Percentiles rank a stretch among this genome's conserved stretches.
phyloP scores from a whole-genome alignment of 495 filamentous ascomycete species.

The Neurospora sp. region DNA sequence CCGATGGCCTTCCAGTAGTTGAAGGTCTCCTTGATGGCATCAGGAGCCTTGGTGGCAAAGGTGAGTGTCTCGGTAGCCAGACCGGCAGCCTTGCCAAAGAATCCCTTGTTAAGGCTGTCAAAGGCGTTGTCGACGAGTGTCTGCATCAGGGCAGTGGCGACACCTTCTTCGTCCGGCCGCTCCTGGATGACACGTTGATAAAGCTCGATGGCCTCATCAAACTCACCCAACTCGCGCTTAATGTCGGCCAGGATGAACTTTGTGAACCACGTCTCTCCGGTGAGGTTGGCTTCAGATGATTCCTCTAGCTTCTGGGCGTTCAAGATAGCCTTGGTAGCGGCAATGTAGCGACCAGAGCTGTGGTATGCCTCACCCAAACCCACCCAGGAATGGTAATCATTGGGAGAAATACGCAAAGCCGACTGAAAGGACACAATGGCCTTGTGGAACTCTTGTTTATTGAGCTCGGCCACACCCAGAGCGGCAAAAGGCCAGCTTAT shows the following conservation, averaged over 20 bases:
- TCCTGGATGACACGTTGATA: constrained; percentile 61
- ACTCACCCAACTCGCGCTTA: constrained; percentile 80
- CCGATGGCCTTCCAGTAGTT: constrained; percentile 91
- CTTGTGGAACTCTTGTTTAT: constrained; percentile 80
- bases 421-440: constrained; percentile 86
- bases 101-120: constrained; percentile 65
- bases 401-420: constrained; percentile 71
- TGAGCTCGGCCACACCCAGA: constrained; percentile 90
- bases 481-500: constrained; percentile 97
- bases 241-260: constrained; percentile 97
- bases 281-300: constrained; percentile 28
- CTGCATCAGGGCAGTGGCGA: constrained; percentile 76
- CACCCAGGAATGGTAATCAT: constrained; percentile 90
- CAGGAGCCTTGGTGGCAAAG: constrained; percentile 27
- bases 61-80: constrained; percentile 39
- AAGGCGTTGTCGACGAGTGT: constrained; percentile 73
- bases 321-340: constrained; percentile 82
- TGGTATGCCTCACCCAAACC: constrained; percentile 94
- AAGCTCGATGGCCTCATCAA: constrained; percentile 65
- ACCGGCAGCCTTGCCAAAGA: constrained; percentile 69
- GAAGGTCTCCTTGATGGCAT: constrained; percentile 53
- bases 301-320: constrained; percentile 65
- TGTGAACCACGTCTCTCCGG: constrained; percentile 76
- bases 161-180: constrained; percentile 69
- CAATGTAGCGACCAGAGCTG: constrained; percentile 83